phyloP scores from a whole-genome alignment of 106 monocot genomes.

The Agapanthus africanus region DNA sequence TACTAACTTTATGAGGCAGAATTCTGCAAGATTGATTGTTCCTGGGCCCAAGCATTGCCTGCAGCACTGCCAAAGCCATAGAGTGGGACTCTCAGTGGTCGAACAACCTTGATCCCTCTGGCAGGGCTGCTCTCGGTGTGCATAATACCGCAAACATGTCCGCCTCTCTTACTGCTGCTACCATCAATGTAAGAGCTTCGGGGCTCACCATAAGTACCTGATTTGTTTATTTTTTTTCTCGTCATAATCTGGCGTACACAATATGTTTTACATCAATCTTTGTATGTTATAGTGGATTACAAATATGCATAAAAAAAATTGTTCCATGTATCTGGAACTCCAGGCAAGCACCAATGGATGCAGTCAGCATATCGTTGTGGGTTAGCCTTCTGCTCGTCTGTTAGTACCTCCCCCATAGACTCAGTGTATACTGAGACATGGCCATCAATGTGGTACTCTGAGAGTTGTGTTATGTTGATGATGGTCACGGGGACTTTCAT shows the following conservation, averaged over 20 bases:
- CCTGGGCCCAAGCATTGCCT: slow-evolving; percentile 71
- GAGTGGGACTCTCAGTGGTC: slow-evolving; percentile 77
- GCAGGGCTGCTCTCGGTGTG: slow-evolving; percentile 68
- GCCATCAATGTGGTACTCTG: slow-evolving; percentile 59
- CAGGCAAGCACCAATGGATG: slow-evolving; percentile 78
- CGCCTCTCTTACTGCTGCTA: no score
- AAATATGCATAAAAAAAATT: slow-evolving; percentile 52
- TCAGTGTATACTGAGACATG: slow-evolving; percentile 55
- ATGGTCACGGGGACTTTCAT: slow-evolving; percentile 54
- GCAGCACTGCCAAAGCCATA: slow-evolving; percentile 72
- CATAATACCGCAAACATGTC: no score
- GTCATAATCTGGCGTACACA: no score
- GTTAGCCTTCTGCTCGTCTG: slow-evolving; percentile 37
- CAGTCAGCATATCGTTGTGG: slow-evolving; percentile 49
- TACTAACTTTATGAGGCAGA: no score
- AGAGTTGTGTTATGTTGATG: slow-evolving; percentile 67
- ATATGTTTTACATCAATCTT: no score
- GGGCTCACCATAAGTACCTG: no score
- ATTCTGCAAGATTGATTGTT: slow-evolving; percentile 63
- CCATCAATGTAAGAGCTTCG: no score
- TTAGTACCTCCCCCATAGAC: slow-evolving; percentile 23
- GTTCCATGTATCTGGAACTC: slow-evolving; percentile 74
- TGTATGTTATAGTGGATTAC: no score
- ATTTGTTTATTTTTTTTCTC: no score
- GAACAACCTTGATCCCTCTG: slow-evolving; percentile 63